These are phyloP conservation scores for Celoporthe dispersa DNA, from an alignment of 2,329 filamentous ascomycete genomes.

Conservation along the genomic window DNA sequence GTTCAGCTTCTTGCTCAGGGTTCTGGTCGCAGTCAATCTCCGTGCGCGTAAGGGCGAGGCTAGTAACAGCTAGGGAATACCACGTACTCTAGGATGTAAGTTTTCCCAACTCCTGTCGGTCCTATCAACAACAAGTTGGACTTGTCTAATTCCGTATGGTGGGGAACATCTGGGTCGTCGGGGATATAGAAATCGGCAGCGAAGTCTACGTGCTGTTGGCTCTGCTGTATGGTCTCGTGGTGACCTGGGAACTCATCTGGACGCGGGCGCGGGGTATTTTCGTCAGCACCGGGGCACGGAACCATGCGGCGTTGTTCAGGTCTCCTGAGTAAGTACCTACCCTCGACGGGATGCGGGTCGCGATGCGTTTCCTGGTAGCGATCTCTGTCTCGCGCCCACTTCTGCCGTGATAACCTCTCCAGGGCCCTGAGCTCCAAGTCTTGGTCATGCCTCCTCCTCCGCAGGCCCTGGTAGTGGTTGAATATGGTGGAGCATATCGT, in stretches of 20 bases:
- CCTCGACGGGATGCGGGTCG: slow-evolving; percentile 77
- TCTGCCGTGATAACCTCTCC: slow-evolving; percentile 73
- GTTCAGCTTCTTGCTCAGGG: slow-evolving; percentile 87
- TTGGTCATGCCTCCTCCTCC: slow-evolving; percentile 78
- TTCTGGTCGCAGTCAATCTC: slow-evolving; percentile 56
- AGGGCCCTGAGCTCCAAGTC: slow-evolving; percentile 60
- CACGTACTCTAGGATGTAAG: slow-evolving; percentile 77
- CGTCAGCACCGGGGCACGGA: slow-evolving; percentile 41
- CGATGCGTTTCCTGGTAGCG: slow-evolving; percentile 53
- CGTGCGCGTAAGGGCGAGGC: neutral
- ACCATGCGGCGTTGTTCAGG: slow-evolving; percentile 32
- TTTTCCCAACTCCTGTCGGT: slow-evolving; percentile 95
- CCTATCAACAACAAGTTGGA: slow-evolving; percentile 91
- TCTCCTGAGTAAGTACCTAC: slow-evolving; percentile 49
- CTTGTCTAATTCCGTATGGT: slow-evolving; percentile 82
- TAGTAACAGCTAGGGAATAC: neutral
- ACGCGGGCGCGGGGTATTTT: slow-evolving; percentile 30
- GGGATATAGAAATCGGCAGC: slow-evolving; percentile 50
- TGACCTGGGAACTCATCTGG: slow-evolving; percentile 62
- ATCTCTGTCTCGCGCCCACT: slow-evolving; percentile 70
- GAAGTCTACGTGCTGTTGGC: slow-evolving; percentile 37
- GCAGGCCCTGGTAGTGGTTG: slow-evolving; percentile 92
- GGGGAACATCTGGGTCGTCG: slow-evolving; percentile 49
- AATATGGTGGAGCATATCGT: slow-evolving; percentile 91
- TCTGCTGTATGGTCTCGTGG: slow-evolving; percentile 50